Percentiles rank a stretch among this genome's conserved stretches.
phyloP scores from a whole-genome alignment of 495 filamentous ascomycete species.

The Xylaria flabelliformis region DNA sequence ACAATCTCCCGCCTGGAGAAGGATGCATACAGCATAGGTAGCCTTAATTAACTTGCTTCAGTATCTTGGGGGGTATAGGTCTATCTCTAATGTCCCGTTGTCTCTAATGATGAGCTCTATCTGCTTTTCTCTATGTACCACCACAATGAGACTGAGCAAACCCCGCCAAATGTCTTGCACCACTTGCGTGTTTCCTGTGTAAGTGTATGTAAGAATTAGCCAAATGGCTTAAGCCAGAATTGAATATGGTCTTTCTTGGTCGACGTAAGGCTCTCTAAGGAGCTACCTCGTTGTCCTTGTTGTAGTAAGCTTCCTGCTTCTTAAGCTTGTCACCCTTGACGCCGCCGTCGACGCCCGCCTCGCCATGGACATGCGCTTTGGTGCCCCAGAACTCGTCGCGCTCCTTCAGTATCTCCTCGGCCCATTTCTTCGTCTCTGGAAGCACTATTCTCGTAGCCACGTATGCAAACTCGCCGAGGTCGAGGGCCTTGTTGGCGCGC shows the following conservation, averaged over 20 bases:
- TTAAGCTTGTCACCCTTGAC: conserved; percentile 41
- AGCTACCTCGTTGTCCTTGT: conserved; percentile 29
- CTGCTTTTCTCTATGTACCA: background rate
- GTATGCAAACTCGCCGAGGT: conserved; percentile 83
- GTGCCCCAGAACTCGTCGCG: conserved; percentile 74
- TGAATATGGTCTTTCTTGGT: background rate
- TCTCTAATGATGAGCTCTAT: background rate
- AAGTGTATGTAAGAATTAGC: background rate
- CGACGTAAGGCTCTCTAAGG: background rate
- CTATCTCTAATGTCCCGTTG: conserved; percentile 13
- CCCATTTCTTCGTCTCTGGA: conserved; percentile 82
- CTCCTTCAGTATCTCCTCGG: conserved; percentile 75
- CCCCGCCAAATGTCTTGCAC: background rate
- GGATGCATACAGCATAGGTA: background rate
- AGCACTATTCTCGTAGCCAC: conserved; percentile 76
- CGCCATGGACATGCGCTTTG: conserved; percentile 49
- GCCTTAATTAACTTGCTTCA: background rate
- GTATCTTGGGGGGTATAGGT: conserved; percentile 8
- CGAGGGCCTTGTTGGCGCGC: conserved; percentile 62
- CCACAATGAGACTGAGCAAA: background rate
- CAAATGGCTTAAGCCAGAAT: background rate
- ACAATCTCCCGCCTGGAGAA: background rate
- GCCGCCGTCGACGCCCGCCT: conserved; percentile 48
- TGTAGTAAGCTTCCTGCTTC: conserved; percentile 54
- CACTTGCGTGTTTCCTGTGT: background rate